phyloP scores from a whole-genome alignment of 2,329 filamentous ascomycete genomes.

The Fusarium secorum region DNA sequence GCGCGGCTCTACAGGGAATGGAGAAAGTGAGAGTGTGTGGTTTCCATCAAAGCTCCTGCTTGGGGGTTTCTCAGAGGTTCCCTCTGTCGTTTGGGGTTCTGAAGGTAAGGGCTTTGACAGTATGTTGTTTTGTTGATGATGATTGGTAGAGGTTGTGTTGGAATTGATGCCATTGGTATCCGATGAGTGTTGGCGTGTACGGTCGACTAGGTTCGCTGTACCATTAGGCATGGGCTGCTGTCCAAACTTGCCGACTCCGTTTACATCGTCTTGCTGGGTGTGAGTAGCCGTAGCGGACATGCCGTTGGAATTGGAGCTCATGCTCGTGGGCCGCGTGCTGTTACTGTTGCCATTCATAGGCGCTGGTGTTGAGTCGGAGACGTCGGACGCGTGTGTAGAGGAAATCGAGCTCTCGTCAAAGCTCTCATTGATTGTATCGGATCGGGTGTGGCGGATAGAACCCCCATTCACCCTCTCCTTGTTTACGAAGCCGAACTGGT shows the following conservation, averaged over 20 bases:
- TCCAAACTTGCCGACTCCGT: constrained; percentile 28
- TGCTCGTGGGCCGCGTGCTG: constrained; percentile 58
- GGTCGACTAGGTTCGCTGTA: constrained; percentile 42
- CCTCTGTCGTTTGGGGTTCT: constrained; percentile 28
- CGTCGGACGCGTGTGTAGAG: constrained; percentile 61
- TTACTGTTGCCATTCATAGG: constrained; percentile 55
- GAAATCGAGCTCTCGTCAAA: constrained; percentile 64
- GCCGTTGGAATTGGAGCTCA: constrained; percentile 67
- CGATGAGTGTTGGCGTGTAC: constrained; percentile 35
- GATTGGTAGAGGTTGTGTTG: constrained; percentile 15
- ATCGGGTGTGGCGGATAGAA: constrained; percentile 51
- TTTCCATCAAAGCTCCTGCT: constrained; percentile 29
- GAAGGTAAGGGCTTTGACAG: constrained; percentile 37
- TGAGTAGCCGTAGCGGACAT: constrained; percentile 51
- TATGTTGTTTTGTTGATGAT: constrained; percentile 21
- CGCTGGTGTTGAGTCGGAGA: constrained; percentile 55
- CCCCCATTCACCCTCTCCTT: constrained; percentile 49
- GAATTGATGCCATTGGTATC: constrained; percentile 32
- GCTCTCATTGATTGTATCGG: constrained; percentile 59
- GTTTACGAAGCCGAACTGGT: constrained; percentile 47
- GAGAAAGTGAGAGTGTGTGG: constrained; percentile 12
- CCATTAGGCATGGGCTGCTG: constrained; percentile 43
- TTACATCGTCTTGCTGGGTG: constrained; percentile 40
- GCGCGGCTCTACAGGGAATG: constrained; percentile 23
- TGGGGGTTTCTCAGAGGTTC: constrained; percentile 16